Percentiles rank a stretch among this genome's conserved stretches.
These are phyloP conservation scores for Penicillium sclerotiorum DNA, from an alignment of 2,329 filamentous ascomycete species.

Conservation along the genomic window DNA sequence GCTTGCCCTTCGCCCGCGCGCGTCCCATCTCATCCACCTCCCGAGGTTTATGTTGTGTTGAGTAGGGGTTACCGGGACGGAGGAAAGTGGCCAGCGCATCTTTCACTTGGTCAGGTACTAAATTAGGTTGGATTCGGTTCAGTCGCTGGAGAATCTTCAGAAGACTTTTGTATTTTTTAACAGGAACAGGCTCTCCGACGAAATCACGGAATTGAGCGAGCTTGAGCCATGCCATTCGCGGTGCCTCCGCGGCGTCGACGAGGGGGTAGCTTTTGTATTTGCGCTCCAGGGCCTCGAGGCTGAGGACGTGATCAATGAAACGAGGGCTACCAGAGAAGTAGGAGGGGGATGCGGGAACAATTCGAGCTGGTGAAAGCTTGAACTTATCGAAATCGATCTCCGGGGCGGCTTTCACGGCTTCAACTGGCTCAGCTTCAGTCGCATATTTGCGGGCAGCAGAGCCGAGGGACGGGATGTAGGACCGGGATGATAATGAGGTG, in stretches of 20 bases:
- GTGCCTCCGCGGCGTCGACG: conserved; percentile 65
- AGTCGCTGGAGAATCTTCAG: conserved; percentile 75
- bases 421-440: conserved; percentile 25
- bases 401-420: conserved; percentile 30
- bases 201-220: conserved; percentile 73
- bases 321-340: conserved; percentile 87
- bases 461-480: conserved; percentile 19
- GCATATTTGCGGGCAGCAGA: conserved; percentile 30
- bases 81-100: conserved; percentile 70
- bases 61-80: conserved; percentile 71
- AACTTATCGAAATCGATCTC: conserved; percentile 37
- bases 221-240: conserved; percentile 78
- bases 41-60: conserved; percentile 63
- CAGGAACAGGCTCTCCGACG: conserved; percentile 72
- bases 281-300: conserved; percentile 70
- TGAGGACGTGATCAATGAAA: conserved; percentile 83
- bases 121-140: conserved; percentile 78
- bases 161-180: conserved; percentile 76
- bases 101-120: conserved; percentile 72
- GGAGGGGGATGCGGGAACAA: conserved; percentile 83
- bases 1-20: conserved; percentile 76
- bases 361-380: conserved; percentile 60
- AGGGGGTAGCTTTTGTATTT: conserved; percentile 74
- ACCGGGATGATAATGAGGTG: conserved; percentile 32
- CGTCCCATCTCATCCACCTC: conserved; percentile 76